Conservation (phyloP, 108 stramenopile genomes). For the Fragilariopsis cylindrus region DNA sequence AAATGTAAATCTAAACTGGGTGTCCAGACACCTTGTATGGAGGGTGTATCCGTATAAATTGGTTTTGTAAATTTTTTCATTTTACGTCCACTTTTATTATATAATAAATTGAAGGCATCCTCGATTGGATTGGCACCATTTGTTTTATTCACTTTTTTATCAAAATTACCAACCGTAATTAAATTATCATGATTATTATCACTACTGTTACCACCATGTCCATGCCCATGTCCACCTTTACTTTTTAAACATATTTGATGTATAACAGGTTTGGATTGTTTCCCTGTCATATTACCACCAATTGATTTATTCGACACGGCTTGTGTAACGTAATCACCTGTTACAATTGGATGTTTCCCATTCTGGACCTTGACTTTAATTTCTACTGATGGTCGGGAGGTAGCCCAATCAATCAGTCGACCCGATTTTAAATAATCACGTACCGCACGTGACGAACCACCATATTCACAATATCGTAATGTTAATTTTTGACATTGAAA, state of each 20-base stretch:
- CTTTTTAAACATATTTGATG: conserved; percentile 83
- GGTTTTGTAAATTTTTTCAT: conserved; percentile 75
- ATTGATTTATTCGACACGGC: not conserved
- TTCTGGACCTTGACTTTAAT: conserved; percentile 67
- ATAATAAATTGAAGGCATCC: conserved; percentile 59
- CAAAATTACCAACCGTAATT: no score
- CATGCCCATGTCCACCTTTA: not conserved
- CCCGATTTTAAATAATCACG: conserved; percentile 65
- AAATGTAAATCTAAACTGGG: conserved; percentile 68
- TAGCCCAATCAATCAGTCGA: conserved; percentile 65
- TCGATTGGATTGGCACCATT: conserved; percentile 33
- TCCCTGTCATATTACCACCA: not conserved
- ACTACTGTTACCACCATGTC: not conserved
- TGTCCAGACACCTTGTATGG: conserved; percentile 87
- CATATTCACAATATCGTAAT: conserved; percentile 80
- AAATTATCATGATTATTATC: no score
- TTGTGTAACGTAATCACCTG: conserved; percentile 62
- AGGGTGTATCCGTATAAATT: conserved; percentile 69
- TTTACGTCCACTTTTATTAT: conserved; percentile 83
- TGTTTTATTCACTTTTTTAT: no score
- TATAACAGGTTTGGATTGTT: conserved; percentile 13
- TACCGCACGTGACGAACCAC: conserved; percentile 70
- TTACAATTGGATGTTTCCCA: conserved; percentile 76
- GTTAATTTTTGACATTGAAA: conserved; percentile 71
- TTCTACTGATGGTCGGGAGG: conserved; percentile 49